Conservation (phyloP, 1,284 basidiomycete species). For the Boletus hoseneyae region DNA sequence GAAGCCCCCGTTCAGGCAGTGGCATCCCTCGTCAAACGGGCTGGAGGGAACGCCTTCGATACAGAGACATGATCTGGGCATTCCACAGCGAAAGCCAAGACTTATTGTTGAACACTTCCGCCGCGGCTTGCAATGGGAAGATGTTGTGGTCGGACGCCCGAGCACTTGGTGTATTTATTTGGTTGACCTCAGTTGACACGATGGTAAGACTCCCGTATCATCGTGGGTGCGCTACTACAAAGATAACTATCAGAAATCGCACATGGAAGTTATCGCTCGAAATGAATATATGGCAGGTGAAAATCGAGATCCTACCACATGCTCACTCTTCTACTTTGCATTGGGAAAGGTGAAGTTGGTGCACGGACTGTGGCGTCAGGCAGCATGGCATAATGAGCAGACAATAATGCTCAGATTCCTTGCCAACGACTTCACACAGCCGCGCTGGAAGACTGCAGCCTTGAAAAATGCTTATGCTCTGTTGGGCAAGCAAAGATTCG, state of each 20-base stretch:
- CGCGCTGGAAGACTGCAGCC: slow-evolving; percentile 91
- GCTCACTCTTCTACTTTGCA: slow-evolving; percentile 94
- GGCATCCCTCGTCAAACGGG: slow-evolving; percentile 42
- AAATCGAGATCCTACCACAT: slow-evolving; percentile 82
- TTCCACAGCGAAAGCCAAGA: slow-evolving; percentile 93
- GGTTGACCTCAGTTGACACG: slow-evolving; percentile 76
- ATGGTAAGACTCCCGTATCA: slow-evolving; percentile 52
- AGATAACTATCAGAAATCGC: slow-evolving; percentile 51
- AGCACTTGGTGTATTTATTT: slow-evolving; percentile 83
- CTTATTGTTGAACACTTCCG: slow-evolving; percentile 70
- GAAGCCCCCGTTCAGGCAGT: slow-evolving; percentile 41
- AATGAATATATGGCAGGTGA: slow-evolving; percentile 89
- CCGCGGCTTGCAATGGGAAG: slow-evolving; percentile 71
- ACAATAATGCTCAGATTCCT: slow-evolving; percentile 89
- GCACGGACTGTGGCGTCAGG: slow-evolving; percentile 93
- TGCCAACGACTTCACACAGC: slow-evolving; percentile 82
- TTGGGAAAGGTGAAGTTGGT: slow-evolving; percentile 90
- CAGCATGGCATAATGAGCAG: slow-evolving; percentile 92
- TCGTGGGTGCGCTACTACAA: slow-evolving; percentile 2
- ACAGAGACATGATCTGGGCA: slow-evolving; percentile 94
- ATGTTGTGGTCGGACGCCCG: slow-evolving; percentile 88
- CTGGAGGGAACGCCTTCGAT: slow-evolving; percentile 72
- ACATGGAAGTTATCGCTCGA: slow-evolving; percentile 89
- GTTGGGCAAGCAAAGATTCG: slow-evolving; percentile 88
- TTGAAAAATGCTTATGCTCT: slow-evolving; percentile 96